These are phyloP conservation scores for Sophora flavescens DNA, from an alignment of 306 rosid genomes.

Conservation along the genomic window DNA sequence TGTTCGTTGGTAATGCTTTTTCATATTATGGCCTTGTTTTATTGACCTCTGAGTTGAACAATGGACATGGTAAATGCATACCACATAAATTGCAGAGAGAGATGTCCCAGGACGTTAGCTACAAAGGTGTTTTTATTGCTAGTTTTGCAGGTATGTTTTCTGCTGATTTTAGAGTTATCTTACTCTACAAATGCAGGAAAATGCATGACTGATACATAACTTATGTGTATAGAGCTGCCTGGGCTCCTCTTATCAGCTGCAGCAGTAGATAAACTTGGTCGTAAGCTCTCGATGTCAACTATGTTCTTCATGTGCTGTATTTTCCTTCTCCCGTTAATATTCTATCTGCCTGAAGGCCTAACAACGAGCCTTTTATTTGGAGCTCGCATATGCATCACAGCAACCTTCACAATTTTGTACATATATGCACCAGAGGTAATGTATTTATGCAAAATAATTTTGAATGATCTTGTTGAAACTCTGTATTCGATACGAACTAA, in stretches of 20 bases:
- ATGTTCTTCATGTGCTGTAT: constrained; percentile 82
- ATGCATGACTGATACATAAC: constrained; percentile 49
- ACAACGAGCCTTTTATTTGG: constrained; percentile 89
- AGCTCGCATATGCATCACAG: constrained; percentile 95
- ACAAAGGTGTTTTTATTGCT: constrained; percentile 76
- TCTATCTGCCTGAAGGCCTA: constrained; percentile 65
- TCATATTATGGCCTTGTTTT: constrained; percentile 97
- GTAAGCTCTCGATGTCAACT: constrained; percentile 85
- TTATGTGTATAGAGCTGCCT: constrained; percentile 78
- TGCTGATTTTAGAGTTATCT: constrained; percentile 32
- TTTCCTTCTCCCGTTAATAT: constrained; percentile 82
- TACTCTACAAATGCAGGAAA: constrained; percentile 36
- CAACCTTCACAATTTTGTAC: constrained; percentile 81
- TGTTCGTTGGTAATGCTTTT: constrained; percentile 94
- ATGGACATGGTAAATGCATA: constrained; percentile 62
- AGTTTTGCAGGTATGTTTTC: constrained; percentile 86
- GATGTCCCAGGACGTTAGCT: constrained; percentile 60
- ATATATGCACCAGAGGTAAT: constrained; percentile 99
- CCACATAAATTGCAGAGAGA: constrained; percentile 54
- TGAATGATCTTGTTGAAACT: constrained; percentile 35
- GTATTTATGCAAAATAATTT: constrained; percentile 19
- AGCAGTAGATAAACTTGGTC: constrained; percentile 85
- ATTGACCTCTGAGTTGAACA: constrained; percentile 85
- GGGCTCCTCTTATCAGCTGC: constrained; percentile 87
- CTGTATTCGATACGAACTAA: neutral